These are phyloP conservation scores for Ogataea trehalophila DNA, from an alignment of 805 yeast species.

Conservation along the genomic window DNA sequence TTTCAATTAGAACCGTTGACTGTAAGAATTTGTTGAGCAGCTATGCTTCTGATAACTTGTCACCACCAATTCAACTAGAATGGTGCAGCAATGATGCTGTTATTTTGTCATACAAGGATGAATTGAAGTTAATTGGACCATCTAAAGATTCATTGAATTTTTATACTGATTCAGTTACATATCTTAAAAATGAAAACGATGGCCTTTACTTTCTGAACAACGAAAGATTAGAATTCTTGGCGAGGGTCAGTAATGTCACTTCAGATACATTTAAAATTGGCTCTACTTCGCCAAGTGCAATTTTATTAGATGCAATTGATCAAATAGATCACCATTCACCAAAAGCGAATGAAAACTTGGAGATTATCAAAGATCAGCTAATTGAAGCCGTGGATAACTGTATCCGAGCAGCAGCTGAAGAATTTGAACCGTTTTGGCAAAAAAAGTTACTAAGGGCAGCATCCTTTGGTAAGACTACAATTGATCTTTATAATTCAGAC, in stretches of 20 bases:
- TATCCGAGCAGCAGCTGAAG: constrained; percentile 69
- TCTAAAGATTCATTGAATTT: constrained; percentile 52
- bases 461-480: constrained; percentile 72
- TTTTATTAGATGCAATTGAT: constrained; percentile 73
- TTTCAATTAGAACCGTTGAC: constrained; percentile 47
- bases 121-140: constrained; percentile 68
- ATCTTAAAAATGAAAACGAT: constrained; percentile 52
- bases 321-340: constrained; percentile 65
- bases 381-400: constrained; percentile 64
- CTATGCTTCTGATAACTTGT: constrained; percentile 33
- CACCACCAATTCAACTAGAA: constrained; percentile 42
- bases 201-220: constrained; percentile 66
- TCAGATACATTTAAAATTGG: constrained; percentile 74
- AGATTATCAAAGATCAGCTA: constrained; percentile 45
- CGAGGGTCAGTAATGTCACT: constrained; percentile 55
- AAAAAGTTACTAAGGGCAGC: constrained; percentile 77
- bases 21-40: constrained; percentile 41
- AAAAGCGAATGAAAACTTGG: constrained; percentile 73
- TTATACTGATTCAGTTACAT: constrained; percentile 40
- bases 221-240: constrained; percentile 53
- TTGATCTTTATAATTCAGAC: constrained; percentile 51
- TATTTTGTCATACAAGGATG: constrained; percentile 53
- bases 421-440: constrained; percentile 75
- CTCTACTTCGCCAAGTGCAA: constrained; percentile 76
- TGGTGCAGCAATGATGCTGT: constrained; percentile 92